A percentile compares a stretch with the other conserved stretches of the same genome.
Conservation (phyloP, 805 yeast species). For the Candida endomychidarum region DNA sequence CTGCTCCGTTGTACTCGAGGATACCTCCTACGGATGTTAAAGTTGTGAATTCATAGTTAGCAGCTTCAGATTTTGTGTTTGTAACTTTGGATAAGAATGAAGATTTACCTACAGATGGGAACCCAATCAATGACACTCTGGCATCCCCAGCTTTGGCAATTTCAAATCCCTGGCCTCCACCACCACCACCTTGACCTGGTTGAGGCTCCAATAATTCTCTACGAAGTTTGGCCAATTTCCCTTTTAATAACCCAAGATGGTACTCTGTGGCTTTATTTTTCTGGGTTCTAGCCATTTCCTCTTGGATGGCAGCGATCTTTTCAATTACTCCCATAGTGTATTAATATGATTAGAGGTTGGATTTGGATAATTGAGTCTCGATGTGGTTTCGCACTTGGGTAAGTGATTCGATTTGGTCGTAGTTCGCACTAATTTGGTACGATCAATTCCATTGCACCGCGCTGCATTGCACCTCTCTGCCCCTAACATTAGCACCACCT, state of each 20-base stretch:
- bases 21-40: slow-evolving; percentile 97
- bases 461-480: too few relatives aligned
- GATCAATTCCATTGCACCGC: too few relatives aligned
- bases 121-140: slow-evolving; percentile 90
- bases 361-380: too few relatives aligned
- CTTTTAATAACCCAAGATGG: slow-evolving; percentile 90
- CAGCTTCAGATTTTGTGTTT: slow-evolving; percentile 91
- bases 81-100: slow-evolving; percentile 87
- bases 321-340: slow-evolving; percentile 43
- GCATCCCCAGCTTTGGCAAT: slow-evolving; percentile 97
- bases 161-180: slow-evolving; percentile 87
- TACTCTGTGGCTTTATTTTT: slow-evolving; percentile 98
- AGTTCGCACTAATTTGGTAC: too few relatives aligned
- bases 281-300: slow-evolving; percentile 91
- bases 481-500: too few relatives aligned
- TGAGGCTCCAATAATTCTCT: slow-evolving; percentile 90
- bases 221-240: slow-evolving; percentile 89
- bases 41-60: slow-evolving; percentile 93
- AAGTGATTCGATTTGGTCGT: too few relatives aligned
- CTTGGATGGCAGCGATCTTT: slow-evolving; percentile 85
- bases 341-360: too few relatives aligned
- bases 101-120: slow-evolving; percentile 97
- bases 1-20: slow-evolving; percentile 92
- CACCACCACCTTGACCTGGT: slow-evolving; percentile 68
- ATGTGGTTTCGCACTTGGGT: too few relatives aligned